These are phyloP conservation scores for Ceratobasidium papillatum DNA, from an alignment of 1,284 basidiomycete species.

Conservation along the genomic window DNA sequence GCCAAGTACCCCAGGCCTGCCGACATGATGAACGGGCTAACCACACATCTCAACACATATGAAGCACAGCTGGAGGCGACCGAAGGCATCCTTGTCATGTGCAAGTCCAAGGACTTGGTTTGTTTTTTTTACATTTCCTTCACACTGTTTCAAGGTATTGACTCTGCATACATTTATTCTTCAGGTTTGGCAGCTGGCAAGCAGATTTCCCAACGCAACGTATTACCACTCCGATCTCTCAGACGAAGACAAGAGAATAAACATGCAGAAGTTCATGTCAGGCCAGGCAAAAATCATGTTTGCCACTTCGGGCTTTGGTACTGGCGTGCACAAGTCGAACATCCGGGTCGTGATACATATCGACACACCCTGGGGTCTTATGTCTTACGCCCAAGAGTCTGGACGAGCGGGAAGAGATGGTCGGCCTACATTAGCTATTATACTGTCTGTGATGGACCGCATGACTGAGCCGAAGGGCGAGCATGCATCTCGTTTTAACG, in stretches of 20 bases:
- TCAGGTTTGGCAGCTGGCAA: background rate
- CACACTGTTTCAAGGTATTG: background rate
- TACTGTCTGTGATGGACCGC: background rate
- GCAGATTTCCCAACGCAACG: background rate
- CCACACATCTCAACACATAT: background rate
- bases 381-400: background rate
- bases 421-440: background rate
- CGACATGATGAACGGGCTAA: background rate
- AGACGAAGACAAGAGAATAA: background rate
- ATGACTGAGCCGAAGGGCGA: background rate
- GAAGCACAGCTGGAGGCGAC: background rate
- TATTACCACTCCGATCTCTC: background rate
- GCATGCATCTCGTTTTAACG: background rate
- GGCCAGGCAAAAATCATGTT: background rate
- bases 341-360: background rate
- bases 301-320: background rate
- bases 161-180: background rate
- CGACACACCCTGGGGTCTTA: background rate
- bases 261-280: background rate
- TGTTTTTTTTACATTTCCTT: background rate
- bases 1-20: background rate
- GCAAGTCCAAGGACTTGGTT: background rate
- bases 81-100: conserved; percentile 6
- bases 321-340: background rate
- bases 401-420: background rate